Evolutionary conservation across 2,329 filamentous ascomycete genomes (phyloP), one percentile per base, ranked within the genome.

Genomic region (Cordyceps tenuipes): DNA sequence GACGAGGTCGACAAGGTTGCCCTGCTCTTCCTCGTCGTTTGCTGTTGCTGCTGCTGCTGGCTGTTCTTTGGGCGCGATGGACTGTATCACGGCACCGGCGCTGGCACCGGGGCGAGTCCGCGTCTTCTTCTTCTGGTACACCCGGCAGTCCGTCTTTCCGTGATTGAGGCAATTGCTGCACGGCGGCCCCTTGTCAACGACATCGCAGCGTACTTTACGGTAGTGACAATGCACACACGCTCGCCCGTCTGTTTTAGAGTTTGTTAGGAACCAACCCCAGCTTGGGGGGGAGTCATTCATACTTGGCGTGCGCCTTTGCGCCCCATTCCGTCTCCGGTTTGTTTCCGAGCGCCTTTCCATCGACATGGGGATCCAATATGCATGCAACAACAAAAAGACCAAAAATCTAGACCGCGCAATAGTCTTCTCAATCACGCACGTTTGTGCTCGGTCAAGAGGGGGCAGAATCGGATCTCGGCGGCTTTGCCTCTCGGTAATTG

Each of bases 201-300:
- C 75, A 67, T 81, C 79, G 63, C 78, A 81, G 62, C 77, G 76
- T 54, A 81, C 75, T 66, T 81, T 81, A 60, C 78, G 75, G 54
- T 74, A 75, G 67, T 81, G 78, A 57, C 78, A 81, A 62, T 74
- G 71, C 46, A 77, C 68, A 62, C 78, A 81, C 41, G 79, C 79
- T 62, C 69, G 68, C 49, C 71, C 70, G 41, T 73, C 71, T 73
- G 52, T 9, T 17, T 9, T 29, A 1, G 7, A 47, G 39, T 43
- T 43, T 29, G 26, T 46, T 10, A 52, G 29, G 39, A 7, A 3
- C n/a, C 19, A 44, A 26, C 15, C 31, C 21, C 36, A 15, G 36
- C 2, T 2, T n/a, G 39, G 15, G 5, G 5, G n/a, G n/a, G 15
- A 12, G 12, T 23, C 23, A 17, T 13, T 41, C 31, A 26, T 57